Percentiles rank a stretch among this genome's conserved stretches.
Conservation (phyloP, 75 land plant species). For the Larix kaempferi region DNA sequence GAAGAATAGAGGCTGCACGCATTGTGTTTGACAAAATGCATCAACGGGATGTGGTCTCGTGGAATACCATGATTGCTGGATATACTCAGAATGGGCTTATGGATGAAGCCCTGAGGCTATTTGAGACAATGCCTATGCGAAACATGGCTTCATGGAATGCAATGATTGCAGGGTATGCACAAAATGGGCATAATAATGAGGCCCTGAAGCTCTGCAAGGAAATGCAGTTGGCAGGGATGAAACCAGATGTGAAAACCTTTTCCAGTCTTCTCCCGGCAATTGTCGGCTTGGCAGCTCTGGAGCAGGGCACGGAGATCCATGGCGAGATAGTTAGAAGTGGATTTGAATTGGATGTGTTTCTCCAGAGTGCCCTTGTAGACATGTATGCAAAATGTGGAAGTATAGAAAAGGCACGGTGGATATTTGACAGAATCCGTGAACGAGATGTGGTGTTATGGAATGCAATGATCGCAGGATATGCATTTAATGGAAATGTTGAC, state of each 20-base stretch:
- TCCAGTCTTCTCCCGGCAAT: conserved; percentile 46
- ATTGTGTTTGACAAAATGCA: conserved; percentile 20
- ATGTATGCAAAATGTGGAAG: conserved; percentile 73
- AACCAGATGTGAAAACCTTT: conserved; percentile 47
- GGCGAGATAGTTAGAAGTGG: conserved; percentile 18
- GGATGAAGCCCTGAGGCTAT: conserved; percentile 9
- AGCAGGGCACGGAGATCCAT: conserved; percentile 53
- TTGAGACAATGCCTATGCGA: conserved; percentile 2
- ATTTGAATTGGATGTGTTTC: conserved; percentile 31
- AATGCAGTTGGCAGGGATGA: conserved; percentile 33
- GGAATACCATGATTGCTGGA: conserved; percentile 23
- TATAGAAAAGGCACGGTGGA: conserved; percentile 35
- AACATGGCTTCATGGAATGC: conserved; percentile 25
- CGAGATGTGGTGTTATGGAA: no score
- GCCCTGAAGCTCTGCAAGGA: conserved; percentile 27
- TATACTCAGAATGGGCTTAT: conserved; percentile 14
- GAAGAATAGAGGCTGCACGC: conserved; percentile 6
- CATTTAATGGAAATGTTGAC: no score
- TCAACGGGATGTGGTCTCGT: conserved; percentile 14
- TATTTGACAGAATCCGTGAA: conserved; percentile 37
- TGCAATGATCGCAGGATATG: no score
- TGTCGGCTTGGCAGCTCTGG: conserved; percentile 42
- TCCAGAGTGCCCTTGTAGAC: conserved; percentile 59
- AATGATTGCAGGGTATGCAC: conserved; percentile 57
- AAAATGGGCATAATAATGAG: conserved; percentile 25